Conservation (phyloP, 2,329 filamentous ascomycete genomes). For the Coleophoma eucalyptorum region DNA sequence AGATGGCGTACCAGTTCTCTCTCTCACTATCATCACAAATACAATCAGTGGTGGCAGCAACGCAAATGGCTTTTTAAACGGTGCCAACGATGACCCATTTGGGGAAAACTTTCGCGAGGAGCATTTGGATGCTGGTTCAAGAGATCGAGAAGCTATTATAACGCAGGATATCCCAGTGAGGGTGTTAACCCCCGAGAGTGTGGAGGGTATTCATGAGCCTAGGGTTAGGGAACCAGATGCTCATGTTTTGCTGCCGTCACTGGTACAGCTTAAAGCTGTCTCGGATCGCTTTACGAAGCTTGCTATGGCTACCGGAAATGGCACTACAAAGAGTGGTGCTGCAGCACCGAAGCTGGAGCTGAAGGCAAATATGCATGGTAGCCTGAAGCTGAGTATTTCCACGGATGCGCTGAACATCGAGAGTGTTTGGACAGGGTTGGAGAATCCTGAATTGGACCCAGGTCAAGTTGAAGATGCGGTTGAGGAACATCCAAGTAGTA, state of each 20-base stretch:
- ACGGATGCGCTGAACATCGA: conserved; percentile 84
- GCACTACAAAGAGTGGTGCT: conserved; percentile 11
- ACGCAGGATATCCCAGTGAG: conserved; percentile 96
- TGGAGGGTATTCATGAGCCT: conserved; percentile 94
- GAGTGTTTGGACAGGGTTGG: conserved; percentile 79
- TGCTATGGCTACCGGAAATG: conserved; percentile 45
- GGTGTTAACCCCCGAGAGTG: conserved; percentile 75
- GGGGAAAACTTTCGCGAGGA: conserved; percentile 45
- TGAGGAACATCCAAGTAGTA: conserved; percentile 76
- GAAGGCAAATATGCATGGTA: conserved; percentile 92
- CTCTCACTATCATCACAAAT: conserved; percentile 82
- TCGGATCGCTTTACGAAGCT: conserved; percentile 94
- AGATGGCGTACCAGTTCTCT: conserved; percentile 79
- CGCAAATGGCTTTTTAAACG: conserved; percentile 24
- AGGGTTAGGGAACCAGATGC: conserved; percentile 88
- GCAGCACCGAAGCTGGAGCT: conserved; percentile 69
- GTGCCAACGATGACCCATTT: conserved; percentile 35
- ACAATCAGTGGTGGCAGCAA: conserved; percentile 49
- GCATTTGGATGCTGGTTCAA: conserved; percentile 49
- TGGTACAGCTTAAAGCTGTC: conserved; percentile 87
- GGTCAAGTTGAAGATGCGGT: conserved; percentile 66
- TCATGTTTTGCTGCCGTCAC: conserved; percentile 82
- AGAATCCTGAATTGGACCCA: conserved; percentile 85
- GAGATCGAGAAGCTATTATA: conserved; percentile 85
- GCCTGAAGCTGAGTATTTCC: conserved; percentile 71